Evolutionary conservation across 2,329 filamentous ascomycete species (phyloP).

Genomic region (Ophiostoma novo-ulmi): DNA sequence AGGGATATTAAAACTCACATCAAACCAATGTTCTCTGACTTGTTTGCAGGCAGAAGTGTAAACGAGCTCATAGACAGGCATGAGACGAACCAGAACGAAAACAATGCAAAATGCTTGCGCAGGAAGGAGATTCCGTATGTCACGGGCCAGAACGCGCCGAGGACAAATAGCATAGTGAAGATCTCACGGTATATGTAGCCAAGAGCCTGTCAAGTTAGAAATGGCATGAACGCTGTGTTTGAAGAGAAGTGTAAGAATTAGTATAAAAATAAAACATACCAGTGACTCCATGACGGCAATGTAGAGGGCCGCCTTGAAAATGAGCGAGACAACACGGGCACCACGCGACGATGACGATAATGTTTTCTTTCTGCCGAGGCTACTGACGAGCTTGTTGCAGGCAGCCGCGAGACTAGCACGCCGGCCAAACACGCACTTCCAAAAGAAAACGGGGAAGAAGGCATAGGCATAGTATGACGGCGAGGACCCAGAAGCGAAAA

Average conservation of each 20-base stretch:
- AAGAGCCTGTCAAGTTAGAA: constrained; percentile 57
- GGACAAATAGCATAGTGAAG: constrained; percentile 71
- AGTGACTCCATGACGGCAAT: constrained; percentile 73
- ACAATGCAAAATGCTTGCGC: constrained; percentile 57
- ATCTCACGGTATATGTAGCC: constrained; percentile 90
- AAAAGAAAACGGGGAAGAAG: constrained; percentile 89
- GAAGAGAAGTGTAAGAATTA: background rate
- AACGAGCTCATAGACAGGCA: constrained; percentile 85
- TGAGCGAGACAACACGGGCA: constrained; percentile 46
- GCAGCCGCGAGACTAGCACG: constrained; percentile 65
- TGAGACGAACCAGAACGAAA: constrained; percentile 66
- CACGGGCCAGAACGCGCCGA: constrained; percentile 73
- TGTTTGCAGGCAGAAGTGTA: constrained; percentile 81
- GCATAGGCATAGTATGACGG: constrained; percentile 84
- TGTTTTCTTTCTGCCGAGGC: constrained; percentile 54
- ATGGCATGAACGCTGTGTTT: background rate
- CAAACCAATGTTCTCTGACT: constrained; percentile 67
- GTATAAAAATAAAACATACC: constrained; percentile 38
- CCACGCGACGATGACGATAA: constrained; percentile 6
- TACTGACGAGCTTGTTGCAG: constrained; percentile 60
- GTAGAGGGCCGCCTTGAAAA: constrained; percentile 61
- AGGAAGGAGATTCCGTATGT: constrained; percentile 71
- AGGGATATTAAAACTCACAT: constrained; percentile 44
- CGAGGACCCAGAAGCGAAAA: constrained; percentile 74
- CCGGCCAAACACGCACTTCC: constrained; percentile 87